Conservation (phyloP, 2,329 filamentous ascomycete species). For the Rasamsonia emersonii region DNA sequence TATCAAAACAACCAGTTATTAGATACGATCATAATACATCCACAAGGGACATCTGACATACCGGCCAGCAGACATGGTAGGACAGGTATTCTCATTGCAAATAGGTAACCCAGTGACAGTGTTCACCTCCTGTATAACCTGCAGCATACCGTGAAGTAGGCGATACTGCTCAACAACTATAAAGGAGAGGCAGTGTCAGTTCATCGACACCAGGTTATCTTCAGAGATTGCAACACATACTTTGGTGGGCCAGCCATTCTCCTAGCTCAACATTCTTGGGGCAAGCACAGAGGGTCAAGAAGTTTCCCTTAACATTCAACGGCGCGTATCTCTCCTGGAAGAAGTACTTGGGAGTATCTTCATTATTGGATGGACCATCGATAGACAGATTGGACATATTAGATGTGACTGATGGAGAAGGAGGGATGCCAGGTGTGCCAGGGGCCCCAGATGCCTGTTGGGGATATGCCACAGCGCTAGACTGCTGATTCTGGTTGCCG, state of each 20-base stretch:
- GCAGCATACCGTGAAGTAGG: slow-evolving; percentile 79
- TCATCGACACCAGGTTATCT: neutral
- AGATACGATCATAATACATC: slow-evolving; percentile 7
- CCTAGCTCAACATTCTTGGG: slow-evolving; percentile 89
- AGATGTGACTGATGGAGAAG: slow-evolving; percentile 32
- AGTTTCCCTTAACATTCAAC: slow-evolving; percentile 93
- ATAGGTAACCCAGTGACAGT: slow-evolving; percentile 63
- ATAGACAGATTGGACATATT: slow-evolving; percentile 23
- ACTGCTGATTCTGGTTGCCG: slow-evolving; percentile 22
- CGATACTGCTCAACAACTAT: slow-evolving; percentile 88
- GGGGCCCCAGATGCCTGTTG: slow-evolving; percentile 14
- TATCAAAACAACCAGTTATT: slow-evolving; percentile 28
- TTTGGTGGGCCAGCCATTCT: slow-evolving; percentile 93
- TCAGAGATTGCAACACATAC: slow-evolving; percentile 43
- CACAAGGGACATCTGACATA: slow-evolving; percentile 44
- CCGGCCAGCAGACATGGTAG: slow-evolving; percentile 89
- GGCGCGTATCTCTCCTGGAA: slow-evolving; percentile 53
- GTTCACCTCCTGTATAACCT: slow-evolving; percentile 79
- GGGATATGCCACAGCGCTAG: slow-evolving; percentile 19
- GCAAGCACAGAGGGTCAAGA: slow-evolving; percentile 87
- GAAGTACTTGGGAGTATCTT: slow-evolving; percentile 41
- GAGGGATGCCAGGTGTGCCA: slow-evolving; percentile 18
- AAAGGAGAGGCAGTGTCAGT: slow-evolving; percentile 8
- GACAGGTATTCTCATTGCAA: slow-evolving; percentile 76
- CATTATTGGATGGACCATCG: slow-evolving; percentile 31